phyloP scores from a whole-genome alignment of 345 rosid genomes.

The Passiflora organensis region DNA sequence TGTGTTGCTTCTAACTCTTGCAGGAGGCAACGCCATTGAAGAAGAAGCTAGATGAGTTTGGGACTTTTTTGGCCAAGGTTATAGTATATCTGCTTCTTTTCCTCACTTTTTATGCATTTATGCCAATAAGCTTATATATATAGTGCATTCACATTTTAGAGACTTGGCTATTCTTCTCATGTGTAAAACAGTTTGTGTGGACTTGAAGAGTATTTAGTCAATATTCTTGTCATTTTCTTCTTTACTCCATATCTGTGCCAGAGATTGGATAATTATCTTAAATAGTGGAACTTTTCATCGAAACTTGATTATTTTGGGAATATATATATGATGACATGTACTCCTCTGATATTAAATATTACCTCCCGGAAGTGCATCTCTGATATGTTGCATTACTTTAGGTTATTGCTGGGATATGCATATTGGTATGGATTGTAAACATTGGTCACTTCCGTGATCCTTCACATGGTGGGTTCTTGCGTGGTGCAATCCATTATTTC shows the following conservation, averaged over 20 bases:
- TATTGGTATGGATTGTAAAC: slow-evolving; percentile 95
- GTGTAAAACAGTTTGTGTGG: too few species aligned
- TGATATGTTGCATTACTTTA: slow-evolving; percentile 24
- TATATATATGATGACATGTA: not conserved
- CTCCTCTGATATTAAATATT: too few species aligned
- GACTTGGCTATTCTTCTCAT: too few species aligned
- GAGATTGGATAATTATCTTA: not conserved
- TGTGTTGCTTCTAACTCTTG: slow-evolving; percentile 23
- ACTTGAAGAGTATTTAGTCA: too few species aligned
- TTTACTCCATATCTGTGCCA: not conserved
- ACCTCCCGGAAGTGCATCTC: too few species aligned
- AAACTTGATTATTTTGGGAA: not conserved
- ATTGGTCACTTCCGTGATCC: slow-evolving; percentile 96
- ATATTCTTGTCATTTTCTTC: not conserved
- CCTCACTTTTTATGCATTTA: not conserved
- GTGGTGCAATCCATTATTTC: slow-evolving; percentile 96
- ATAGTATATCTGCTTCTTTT: slow-evolving; percentile 15
- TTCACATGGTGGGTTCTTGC: slow-evolving; percentile 91
- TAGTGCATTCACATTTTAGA: too few species aligned
- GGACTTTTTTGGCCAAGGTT: slow-evolving; percentile 97
- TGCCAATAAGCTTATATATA: not conserved
- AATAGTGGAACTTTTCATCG: not conserved
- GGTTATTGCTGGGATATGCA: slow-evolving; percentile 99
- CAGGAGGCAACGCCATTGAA: slow-evolving; percentile 96
- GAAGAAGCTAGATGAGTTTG: slow-evolving; percentile 98